These are phyloP conservation scores for Linum tenue DNA, from an alignment of 345 rosid genomes.

Conservation along the genomic window DNA sequence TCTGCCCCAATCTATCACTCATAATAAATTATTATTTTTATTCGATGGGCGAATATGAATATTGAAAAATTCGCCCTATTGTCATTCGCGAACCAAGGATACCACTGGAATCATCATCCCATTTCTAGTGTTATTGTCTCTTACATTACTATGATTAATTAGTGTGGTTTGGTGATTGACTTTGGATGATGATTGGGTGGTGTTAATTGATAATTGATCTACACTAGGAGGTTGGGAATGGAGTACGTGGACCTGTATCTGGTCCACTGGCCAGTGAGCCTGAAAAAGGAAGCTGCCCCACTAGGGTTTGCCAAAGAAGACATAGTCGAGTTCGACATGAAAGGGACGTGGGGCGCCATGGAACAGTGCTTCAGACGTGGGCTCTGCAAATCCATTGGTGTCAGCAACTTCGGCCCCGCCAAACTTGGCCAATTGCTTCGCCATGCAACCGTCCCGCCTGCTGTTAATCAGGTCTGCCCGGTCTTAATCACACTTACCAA, in stretches of 20 bases:
- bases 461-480: conserved; percentile 21
- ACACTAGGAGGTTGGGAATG: conserved; percentile 27
- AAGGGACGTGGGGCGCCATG: conserved; percentile 27
- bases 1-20: no score
- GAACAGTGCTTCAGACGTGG: conserved; percentile 25
- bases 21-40: no score
- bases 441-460: conserved; percentile 18
- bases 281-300: conserved; percentile 10
- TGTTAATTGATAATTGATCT: no score
- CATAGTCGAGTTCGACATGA: conserved; percentile 18
- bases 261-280: conserved; percentile 32
- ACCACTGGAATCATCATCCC: no score
- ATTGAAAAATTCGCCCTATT: no score
- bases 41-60: no score
- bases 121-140: no score
- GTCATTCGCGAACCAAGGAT: no score
- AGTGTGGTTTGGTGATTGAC: no score
- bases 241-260: conserved; percentile 36
- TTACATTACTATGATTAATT: no score
- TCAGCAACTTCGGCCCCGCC: conserved; percentile 24
- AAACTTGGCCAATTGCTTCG: conserved; percentile 15
- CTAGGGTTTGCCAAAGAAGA: conserved; percentile 5
- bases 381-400: conserved; percentile 26
- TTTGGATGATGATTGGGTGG: no score
- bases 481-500: no score